Percentiles rank a stretch among this genome's conserved stretches.
Evolutionary conservation across 805 yeast genomes (phyloP).

Genomic region (Candida oleophila): DNA sequence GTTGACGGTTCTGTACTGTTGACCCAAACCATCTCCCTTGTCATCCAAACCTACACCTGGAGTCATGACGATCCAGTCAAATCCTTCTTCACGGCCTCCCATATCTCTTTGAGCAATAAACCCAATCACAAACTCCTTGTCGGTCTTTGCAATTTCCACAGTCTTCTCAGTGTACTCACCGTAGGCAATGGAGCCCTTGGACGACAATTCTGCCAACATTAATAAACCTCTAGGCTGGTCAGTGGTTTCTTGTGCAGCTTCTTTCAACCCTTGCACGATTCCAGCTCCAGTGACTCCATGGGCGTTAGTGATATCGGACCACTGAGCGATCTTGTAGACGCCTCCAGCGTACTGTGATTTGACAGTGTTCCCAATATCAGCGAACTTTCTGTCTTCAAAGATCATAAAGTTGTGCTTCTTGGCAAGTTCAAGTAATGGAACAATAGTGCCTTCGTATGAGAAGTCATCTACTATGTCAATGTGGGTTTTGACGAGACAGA

Average conservation of each 20-base stretch:
- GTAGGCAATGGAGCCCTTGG: conserved; percentile 89
- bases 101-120: conserved; percentile 91
- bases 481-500: conserved; percentile 91
- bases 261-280: conserved; percentile 82
- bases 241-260: conserved; percentile 72
- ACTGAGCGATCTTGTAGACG: conserved; percentile 79
- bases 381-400: conserved; percentile 97
- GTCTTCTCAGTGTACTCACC: conserved; percentile 89
- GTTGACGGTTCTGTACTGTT: conserved; percentile 90
- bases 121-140: conserved; percentile 90
- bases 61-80: conserved; percentile 95
- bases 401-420: conserved; percentile 84
- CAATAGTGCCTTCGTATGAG: conserved; percentile 72
- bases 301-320: conserved; percentile 98
- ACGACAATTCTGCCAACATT: conserved; percentile 94
- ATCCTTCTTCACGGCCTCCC: conserved; percentile 81
- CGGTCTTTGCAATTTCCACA: conserved; percentile 84
- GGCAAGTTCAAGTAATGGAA: conserved; percentile 70
- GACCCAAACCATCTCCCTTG: conserved; percentile 93
- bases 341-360: conserved; percentile 93
- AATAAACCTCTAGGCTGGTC: conserved; percentile 82
- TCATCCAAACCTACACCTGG: conserved; percentile 99
- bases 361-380: conserved; percentile 97
- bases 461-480: conserved; percentile 92
- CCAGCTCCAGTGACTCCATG: conserved; percentile 97